These are phyloP conservation scores for Pichia cabralensis DNA, from an alignment of 805 yeast genomes.

Conservation along the genomic window DNA sequence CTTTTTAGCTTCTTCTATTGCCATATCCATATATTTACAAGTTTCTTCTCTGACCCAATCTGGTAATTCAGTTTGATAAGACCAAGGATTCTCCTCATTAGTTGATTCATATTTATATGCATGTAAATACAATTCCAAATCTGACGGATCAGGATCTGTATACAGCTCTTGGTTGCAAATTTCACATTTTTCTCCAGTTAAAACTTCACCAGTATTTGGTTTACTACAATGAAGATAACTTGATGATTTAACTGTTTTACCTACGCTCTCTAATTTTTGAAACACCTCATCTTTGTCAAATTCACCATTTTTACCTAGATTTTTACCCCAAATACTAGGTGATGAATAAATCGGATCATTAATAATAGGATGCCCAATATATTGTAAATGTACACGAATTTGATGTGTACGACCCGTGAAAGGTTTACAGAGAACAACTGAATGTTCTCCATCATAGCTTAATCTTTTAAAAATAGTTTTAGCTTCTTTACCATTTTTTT, in stretches of 20 bases:
- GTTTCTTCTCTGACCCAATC: constrained; percentile 69
- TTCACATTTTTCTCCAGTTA: constrained; percentile 44
- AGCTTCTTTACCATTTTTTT: constrained; percentile 40
- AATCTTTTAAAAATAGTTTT: constrained; percentile 58
- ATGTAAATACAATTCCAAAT: constrained; percentile 82
- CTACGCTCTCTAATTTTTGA: constrained; percentile 46
- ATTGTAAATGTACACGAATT: constrained; percentile 86
- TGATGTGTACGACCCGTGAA: constrained; percentile 93
- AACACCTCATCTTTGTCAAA: constrained; percentile 37
- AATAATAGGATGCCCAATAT: constrained; percentile 80
- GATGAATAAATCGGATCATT: constrained; percentile 90
- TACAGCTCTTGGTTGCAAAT: constrained; percentile 64
- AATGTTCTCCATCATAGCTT: constrained; percentile 53
- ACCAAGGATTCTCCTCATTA: constrained; percentile 39
- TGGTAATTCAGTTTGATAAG: constrained; percentile 67
- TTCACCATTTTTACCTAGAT: constrained; percentile 52
- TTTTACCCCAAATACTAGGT: constrained; percentile 67
- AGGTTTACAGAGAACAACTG: constrained; percentile 78
- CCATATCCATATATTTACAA: constrained; percentile 57
- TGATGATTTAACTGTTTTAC: constrained; percentile 58
- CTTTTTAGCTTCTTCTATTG: constrained; percentile 67
- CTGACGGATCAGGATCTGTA: constrained; percentile 84
- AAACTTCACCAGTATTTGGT: constrained; percentile 48
- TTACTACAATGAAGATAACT: constrained; percentile 55
- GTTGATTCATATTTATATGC: constrained; percentile 68